Conservation (phyloP, 257 asterid genomes). For the Coffea canephora region DNA sequence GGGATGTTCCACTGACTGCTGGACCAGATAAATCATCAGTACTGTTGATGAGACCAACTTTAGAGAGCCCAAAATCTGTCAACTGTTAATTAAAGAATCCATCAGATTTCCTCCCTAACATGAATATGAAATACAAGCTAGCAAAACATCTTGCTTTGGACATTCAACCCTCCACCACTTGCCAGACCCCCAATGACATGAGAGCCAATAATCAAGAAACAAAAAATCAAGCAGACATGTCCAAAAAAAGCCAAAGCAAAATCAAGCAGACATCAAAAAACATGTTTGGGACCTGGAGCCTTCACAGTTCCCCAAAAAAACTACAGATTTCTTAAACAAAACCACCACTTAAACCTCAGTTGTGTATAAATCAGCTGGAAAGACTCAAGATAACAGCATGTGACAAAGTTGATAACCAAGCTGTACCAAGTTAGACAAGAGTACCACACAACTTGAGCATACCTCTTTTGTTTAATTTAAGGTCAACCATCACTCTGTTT, state of each 20-base stretch:
- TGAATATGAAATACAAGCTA: not conserved
- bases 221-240: not conserved
- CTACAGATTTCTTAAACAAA: not conserved
- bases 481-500: not conserved
- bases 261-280: not conserved
- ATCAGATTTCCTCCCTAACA: slow-evolving; percentile 2
- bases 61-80: slow-evolving; percentile 98
- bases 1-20: slow-evolving; percentile 82
- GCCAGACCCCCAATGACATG: not conserved
- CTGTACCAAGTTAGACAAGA: not conserved
- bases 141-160: not conserved
- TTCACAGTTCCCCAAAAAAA: not conserved
- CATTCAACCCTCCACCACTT: not conserved
- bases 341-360: not conserved
- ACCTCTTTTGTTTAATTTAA: not conserved
- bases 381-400: not conserved
- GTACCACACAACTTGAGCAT: not conserved
- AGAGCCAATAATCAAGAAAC: not conserved
- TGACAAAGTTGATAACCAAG: not conserved
- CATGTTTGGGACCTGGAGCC: not conserved
- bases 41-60: slow-evolving; percentile 97
- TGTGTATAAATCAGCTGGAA: not conserved
- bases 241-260: no score
- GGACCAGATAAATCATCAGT: slow-evolving; percentile 98
- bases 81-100: slow-evolving; percentile 50